phyloP scores from a whole-genome alignment of 202 grass and related monocot species.

The Zizania palustris region DNA sequence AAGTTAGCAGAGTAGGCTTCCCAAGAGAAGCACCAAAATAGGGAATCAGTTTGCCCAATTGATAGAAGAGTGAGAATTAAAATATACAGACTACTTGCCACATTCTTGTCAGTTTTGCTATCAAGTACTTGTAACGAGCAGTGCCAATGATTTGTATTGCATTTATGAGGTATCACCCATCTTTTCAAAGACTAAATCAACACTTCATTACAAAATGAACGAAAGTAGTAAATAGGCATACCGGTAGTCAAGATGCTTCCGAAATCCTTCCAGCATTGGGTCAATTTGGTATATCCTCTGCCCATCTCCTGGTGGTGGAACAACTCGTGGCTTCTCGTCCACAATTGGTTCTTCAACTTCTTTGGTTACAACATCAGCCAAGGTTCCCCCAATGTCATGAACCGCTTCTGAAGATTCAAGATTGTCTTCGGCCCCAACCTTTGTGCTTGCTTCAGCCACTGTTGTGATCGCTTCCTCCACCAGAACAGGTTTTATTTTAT shows the following conservation, averaged over 20 bases:
- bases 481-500: conserved; percentile 3
- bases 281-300: conserved; percentile 88
- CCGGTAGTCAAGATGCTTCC: conserved; percentile 75
- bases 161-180: conserved; percentile 13
- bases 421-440: conserved; percentile 19
- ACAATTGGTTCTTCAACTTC: conserved; percentile 37
- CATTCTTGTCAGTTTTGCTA: conserved; percentile 30
- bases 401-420: conserved; percentile 30
- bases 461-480: conserved; percentile 32
- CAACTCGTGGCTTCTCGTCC: conserved; percentile 58
- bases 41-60: conserved; percentile 23
- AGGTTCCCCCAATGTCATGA: background rate
- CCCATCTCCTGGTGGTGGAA: conserved; percentile 67
- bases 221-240: conserved; percentile 39
- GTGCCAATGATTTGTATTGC: background rate
- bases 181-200: conserved; percentile 24
- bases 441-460: background rate
- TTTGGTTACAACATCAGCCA: conserved; percentile 24
- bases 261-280: conserved; percentile 59
- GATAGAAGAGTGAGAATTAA: conserved; percentile 11
- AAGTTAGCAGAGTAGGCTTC: conserved; percentile 10
- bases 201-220: conserved; percentile 11
- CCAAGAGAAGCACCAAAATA: conserved; percentile 30
- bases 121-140: background rate
- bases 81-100: background rate